These are phyloP conservation scores for Achaetomium macrosporum DNA, from an alignment of 2,329 filamentous ascomycete species.

Conservation along the genomic window DNA sequence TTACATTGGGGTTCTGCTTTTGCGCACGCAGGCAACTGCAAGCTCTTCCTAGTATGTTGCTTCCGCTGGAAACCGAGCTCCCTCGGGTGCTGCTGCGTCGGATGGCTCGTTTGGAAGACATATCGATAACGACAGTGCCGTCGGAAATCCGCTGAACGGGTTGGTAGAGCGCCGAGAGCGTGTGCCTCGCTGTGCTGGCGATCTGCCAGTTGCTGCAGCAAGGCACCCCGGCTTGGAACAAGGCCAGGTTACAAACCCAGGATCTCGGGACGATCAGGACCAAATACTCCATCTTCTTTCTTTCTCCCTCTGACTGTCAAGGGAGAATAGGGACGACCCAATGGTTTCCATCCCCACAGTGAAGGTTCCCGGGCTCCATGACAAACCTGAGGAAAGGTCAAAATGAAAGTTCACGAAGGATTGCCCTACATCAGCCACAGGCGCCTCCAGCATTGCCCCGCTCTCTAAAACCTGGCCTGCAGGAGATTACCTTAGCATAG, in stretches of 20 bases:
- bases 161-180: background rate
- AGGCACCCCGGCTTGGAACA: background rate
- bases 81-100: too few relatives aligned
- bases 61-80: too few relatives aligned
- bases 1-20: too few relatives aligned
- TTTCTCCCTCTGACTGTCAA: too few relatives aligned
- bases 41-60: background rate
- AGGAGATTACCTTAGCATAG: background rate
- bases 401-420: background rate
- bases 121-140: background rate
- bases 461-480: too few relatives aligned
- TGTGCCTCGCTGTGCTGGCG: background rate
- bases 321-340: too few relatives aligned
- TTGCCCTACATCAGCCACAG: background rate
- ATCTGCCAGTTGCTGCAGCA: background rate
- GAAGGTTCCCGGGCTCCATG: too few relatives aligned
- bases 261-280: background rate
- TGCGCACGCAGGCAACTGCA: too few relatives aligned
- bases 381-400: background rate
- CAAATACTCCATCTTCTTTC: too few relatives aligned
- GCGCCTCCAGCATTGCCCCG: too few relatives aligned
- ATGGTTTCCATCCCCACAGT: too few relatives aligned
- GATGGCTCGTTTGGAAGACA: too few relatives aligned
- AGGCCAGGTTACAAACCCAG: background rate
- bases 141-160: background rate